Evolutionary conservation across 805 yeast genomes (phyloP).

Genomic region (Metschnikowia borealis): DNA sequence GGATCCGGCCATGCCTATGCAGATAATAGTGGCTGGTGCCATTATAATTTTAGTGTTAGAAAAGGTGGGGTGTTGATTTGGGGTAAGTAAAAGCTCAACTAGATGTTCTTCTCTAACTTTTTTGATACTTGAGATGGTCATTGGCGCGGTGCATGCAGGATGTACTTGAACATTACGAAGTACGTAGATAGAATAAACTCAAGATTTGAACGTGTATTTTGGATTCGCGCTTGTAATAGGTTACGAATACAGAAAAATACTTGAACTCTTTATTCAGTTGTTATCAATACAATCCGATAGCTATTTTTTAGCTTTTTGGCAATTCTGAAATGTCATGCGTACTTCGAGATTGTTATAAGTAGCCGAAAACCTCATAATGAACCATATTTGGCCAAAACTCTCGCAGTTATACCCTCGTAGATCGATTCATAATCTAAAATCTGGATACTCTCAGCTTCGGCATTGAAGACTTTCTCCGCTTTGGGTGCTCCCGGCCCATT

Average conservation of each 20-base stretch:
- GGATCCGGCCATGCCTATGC: conserved; percentile 58
- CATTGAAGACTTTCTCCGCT: conserved; percentile 56
- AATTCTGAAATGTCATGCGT: neutral
- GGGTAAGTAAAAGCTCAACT: neutral
- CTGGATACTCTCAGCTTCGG: conserved; percentile 72
- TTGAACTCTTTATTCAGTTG: too few species aligned
- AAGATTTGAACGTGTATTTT: neutral
- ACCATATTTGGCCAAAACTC: conserved; percentile 11
- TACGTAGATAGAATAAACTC: too few species aligned
- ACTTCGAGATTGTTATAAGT: neutral
- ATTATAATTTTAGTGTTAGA: neutral
- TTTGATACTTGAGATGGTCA: conserved; percentile 1
- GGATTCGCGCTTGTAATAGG: too few species aligned
- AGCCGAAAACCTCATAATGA: neutral
- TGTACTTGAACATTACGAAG: neutral
- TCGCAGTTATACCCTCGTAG: conserved; percentile 49
- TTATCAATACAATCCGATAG: neutral
- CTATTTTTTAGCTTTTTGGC: neutral
- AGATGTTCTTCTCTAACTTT: neutral
- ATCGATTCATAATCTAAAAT: conserved; percentile 50
- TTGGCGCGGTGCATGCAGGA: neutral
- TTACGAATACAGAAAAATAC: too few species aligned
- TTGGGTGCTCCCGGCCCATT: conserved; percentile 61
- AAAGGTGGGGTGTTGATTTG: neutral
- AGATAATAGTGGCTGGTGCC: conserved; percentile 33